Conservation (phyloP, 2,329 filamentous ascomycete species). For the Xylaria sp. region DNA sequence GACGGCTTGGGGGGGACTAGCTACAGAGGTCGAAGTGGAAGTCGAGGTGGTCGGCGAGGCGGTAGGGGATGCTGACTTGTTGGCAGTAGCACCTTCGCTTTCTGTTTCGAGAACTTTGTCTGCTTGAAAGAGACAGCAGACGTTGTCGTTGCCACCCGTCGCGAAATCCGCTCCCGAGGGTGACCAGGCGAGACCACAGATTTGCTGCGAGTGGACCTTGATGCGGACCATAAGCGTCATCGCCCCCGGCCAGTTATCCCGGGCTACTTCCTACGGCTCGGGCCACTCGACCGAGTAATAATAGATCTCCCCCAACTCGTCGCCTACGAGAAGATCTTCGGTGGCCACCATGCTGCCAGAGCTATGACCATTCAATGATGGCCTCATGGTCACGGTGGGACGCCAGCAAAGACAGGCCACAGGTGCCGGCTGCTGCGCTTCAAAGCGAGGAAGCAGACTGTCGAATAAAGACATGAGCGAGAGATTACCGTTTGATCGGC, state of each 20-base stretch:
- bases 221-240: constrained; percentile 81
- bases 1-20: not conserved
- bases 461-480: constrained; percentile 80
- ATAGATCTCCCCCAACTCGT: constrained; percentile 81
- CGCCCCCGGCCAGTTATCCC: constrained; percentile 75
- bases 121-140: constrained; percentile 80
- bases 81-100: not conserved
- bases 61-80: not conserved
- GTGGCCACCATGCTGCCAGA: constrained; percentile 62
- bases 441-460: constrained; percentile 70
- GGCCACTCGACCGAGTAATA: constrained; percentile 93
- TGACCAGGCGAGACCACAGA: constrained; percentile 93
- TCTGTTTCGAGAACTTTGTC: constrained; percentile 55
- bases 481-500: constrained; percentile 77
- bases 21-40: not conserved
- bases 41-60: not conserved
- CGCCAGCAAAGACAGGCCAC: constrained; percentile 85
- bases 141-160: constrained; percentile 91
- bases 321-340: constrained; percentile 86
- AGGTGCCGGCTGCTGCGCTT: constrained; percentile 71
- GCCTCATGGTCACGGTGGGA: constrained; percentile 61
- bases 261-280: constrained; percentile 63
- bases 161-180: constrained; percentile 76
- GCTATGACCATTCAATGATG: constrained; percentile 56
- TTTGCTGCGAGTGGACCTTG: constrained; percentile 81